Percentiles rank a stretch among this genome's conserved stretches.
phyloP scores from a whole-genome alignment of 768 basidiomycete genomes.

The Naganishia antarctica region DNA sequence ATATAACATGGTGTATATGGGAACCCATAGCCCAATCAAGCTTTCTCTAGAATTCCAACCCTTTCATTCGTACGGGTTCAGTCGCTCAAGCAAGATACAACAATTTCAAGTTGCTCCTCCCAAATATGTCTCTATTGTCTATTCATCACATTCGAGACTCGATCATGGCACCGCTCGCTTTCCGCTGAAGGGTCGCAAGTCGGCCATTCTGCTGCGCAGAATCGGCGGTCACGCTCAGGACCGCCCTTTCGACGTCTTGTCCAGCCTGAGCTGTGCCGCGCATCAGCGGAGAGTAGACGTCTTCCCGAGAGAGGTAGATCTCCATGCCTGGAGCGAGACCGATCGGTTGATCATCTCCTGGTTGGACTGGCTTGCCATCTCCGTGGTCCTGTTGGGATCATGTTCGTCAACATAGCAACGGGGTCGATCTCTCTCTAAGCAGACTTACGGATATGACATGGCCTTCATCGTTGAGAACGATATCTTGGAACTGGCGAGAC shows the following conservation, averaged over 20 bases:
- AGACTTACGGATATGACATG: conserved; percentile 44
- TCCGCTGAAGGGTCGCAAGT: conserved; percentile 1
- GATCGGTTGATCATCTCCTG: conserved; percentile 35
- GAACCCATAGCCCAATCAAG: too few relatives aligned
- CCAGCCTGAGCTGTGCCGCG: neutral
- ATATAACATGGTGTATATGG: too few relatives aligned
- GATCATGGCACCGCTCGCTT: conserved; percentile 8
- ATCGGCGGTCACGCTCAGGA: conserved; percentile 7
- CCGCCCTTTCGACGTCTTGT: conserved; percentile 22
- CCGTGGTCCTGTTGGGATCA: conserved; percentile 41
- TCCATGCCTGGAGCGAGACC: conserved; percentile 43
- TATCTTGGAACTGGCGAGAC: conserved; percentile 37
- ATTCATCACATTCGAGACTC: conserved; percentile 16
- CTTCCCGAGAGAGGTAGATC: conserved; percentile 34
- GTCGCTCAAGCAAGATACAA: too few relatives aligned
- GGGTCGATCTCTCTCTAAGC: neutral
- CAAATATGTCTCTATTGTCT: too few relatives aligned
- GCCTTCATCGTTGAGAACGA: conserved; percentile 37
- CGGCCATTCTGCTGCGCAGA: neutral
- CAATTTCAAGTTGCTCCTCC: too few relatives aligned
- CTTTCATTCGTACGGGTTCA: too few relatives aligned
- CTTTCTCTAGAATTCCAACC: too few relatives aligned
- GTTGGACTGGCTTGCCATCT: conserved; percentile 33
- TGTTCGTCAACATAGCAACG: neutral
- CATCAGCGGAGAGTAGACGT: conserved; percentile 20